A percentile compares a stretch with the other conserved stretches of the same genome.
These are phyloP conservation scores for Liriodendron chinense DNA, from an alignment of 164 flowering plant genomes.

Conservation along the genomic window DNA sequence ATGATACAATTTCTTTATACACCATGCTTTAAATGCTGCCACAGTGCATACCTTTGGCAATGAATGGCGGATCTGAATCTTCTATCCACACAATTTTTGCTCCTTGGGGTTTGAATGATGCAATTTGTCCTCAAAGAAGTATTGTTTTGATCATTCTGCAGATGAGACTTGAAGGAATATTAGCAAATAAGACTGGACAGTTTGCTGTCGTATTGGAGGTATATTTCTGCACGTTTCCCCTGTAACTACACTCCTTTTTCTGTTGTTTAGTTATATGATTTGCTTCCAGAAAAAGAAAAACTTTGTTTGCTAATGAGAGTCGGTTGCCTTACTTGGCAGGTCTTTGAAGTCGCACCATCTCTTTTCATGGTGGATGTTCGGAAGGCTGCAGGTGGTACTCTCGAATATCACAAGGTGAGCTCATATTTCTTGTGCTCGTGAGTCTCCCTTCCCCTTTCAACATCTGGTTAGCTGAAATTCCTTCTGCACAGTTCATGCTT, in stretches of 20 bases:
- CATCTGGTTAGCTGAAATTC: too few species aligned
- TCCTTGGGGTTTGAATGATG: too few species aligned
- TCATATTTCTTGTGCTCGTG: not conserved
- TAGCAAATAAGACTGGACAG: constrained; percentile 59
- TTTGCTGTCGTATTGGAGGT: constrained; percentile 95
- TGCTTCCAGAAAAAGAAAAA: too few species aligned
- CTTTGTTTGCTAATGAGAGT: not conserved
- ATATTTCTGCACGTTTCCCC: constrained; percentile 1
- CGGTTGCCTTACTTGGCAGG: constrained; percentile 29
- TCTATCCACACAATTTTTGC: too few species aligned
- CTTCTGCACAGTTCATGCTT: too few species aligned
- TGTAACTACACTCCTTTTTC: too few species aligned
- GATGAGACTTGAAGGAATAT: constrained; percentile 90
- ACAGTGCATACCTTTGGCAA: too few species aligned
- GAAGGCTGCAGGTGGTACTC: constrained; percentile 93
- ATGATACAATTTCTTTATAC: too few species aligned
- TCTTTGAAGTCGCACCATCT: constrained; percentile 88
- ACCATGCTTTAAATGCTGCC: too few species aligned
- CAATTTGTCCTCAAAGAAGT: not conserved
- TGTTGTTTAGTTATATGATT: too few species aligned
- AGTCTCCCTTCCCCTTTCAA: not conserved
- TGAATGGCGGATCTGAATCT: too few species aligned
- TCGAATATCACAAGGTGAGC: constrained; percentile 92
- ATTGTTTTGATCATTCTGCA: constrained; percentile 22
- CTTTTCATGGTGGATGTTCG: constrained; percentile 97